Evolutionary conservation across 306 rosid genomes (phyloP), one percentile per base, ranked within the genome.

Genomic region (Cyamopsis tetragonoloba): DNA sequence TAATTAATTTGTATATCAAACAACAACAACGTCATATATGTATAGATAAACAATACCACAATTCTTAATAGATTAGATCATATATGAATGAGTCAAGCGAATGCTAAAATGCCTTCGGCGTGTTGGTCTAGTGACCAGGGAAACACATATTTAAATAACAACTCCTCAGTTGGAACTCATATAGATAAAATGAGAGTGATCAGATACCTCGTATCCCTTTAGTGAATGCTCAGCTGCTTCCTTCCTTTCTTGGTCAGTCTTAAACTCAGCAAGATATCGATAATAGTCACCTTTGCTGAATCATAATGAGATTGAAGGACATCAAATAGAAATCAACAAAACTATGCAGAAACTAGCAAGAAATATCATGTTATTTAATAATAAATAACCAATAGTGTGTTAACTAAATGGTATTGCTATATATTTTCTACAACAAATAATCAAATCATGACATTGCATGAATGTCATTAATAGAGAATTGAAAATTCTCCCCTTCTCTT

Each of bases 221-320:
- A 81, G 58, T 54, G 92, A 84, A 23, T 84, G 85, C 54, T 86
- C 92, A 24, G 89, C 78, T 46, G 85, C 85, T 57, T 84, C 87
- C 61, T 81, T 86, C 73, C 81, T 79, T 30, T 81, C 92, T 67
- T 84, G 80, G 34, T 84, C 89, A 0, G 48, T 53, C 76, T 84
- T 86, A 77, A 86, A 86, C 82, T 86, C 92, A 48, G 92, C 92
- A 74, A 86, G 89, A 37, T 86, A 86, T 31, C 92, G 87, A 71
- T 22, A 79, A 57, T 86, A 86, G 68, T 86, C 92, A 58, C 92
- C 92, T 70, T 86, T 86, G 89, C 91, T 86, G 77, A 6, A 81
- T 48, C 56, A 72, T 56, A 13, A 54, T n/a, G 51, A 71, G n/a
- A 60, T 66, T 42, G 18, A 24, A n/a, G 23, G 48, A 51, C 15